phyloP scores from a whole-genome alignment of 108 stramenopile species.

The Seminavis robusta region DNA sequence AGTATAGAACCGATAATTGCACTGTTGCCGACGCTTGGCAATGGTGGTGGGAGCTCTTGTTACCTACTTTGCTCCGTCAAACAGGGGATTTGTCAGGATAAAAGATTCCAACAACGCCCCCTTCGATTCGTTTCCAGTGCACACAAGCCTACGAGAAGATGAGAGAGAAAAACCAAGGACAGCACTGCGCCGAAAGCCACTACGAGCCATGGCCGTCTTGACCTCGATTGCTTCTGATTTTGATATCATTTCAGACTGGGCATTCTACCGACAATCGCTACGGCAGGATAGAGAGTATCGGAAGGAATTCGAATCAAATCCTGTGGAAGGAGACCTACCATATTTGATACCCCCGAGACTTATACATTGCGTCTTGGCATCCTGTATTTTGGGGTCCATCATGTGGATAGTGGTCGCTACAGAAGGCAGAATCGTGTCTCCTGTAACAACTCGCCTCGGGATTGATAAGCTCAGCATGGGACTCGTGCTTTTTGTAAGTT shows the following conservation, averaged over 20 bases:
- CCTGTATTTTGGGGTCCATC: conserved; percentile 20
- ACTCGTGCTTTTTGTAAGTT: conserved; percentile 19
- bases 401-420: conserved; percentile 34
- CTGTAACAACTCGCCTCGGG: conserved; percentile 12
- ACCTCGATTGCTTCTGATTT: conserved; percentile 29
- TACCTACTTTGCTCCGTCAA: too few species aligned
- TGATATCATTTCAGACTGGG: conserved; percentile 33
- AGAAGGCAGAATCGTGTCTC: conserved; percentile 26
- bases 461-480: conserved; percentile 30
- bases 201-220: too few species aligned
- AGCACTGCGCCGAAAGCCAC: too few species aligned
- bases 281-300: conserved; percentile 8
- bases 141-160: too few species aligned
- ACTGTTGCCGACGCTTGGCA: too few species aligned
- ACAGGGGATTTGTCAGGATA: too few species aligned
- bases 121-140: too few species aligned
- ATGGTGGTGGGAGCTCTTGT: too few species aligned
- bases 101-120: too few species aligned
- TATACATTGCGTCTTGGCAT: neutral
- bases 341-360: conserved; percentile 19
- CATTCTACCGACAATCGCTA: conserved; percentile 13
- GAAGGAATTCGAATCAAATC: neutral
- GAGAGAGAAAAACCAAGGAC: too few species aligned
- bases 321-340: neutral
- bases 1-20: too few species aligned